These are phyloP conservation scores for Yamadazyma diddensiae DNA, from an alignment of 1,139 yeast genomes.

Conservation along the genomic window DNA sequence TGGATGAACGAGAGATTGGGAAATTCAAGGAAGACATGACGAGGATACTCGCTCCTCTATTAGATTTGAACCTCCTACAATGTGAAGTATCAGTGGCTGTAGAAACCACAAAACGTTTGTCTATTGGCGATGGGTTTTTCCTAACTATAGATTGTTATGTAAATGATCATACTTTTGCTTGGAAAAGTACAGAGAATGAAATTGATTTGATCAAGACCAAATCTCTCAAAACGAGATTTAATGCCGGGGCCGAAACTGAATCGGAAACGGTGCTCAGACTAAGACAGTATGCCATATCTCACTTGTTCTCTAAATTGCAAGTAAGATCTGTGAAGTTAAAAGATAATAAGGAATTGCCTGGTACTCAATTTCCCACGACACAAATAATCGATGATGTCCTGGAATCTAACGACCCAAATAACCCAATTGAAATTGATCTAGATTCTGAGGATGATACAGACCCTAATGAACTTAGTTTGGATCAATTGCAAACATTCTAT, in stretches of 20 bases:
- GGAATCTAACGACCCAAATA: not conserved
- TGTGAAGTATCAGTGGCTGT: slow-evolving; percentile 63
- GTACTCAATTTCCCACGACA: slow-evolving; percentile 10
- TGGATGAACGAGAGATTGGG: slow-evolving; percentile 61
- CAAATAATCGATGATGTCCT: too few species aligned
- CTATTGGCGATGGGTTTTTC: slow-evolving; percentile 71
- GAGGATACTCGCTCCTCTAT: slow-evolving; percentile 60
- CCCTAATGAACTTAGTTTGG: slow-evolving; percentile 51
- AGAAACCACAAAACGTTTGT: slow-evolving; percentile 51
- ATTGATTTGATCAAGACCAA: slow-evolving; percentile 9
- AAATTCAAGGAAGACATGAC: slow-evolving; percentile 75
- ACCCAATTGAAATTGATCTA: slow-evolving; percentile 8
- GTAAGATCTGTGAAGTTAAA: slow-evolving; percentile 17
- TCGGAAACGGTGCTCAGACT: slow-evolving; percentile 52
- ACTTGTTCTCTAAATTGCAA: slow-evolving; percentile 50
- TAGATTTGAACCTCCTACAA: slow-evolving; percentile 53
- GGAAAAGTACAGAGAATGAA: slow-evolving; percentile 13
- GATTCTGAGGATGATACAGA: slow-evolving; percentile 15
- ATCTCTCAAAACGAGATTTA: slow-evolving; percentile 14
- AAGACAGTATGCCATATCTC: slow-evolving; percentile 56
- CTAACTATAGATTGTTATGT: slow-evolving; percentile 64
- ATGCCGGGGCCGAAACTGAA: slow-evolving; percentile 46
- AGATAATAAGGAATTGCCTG: slow-evolving; percentile 7
- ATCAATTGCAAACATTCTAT: slow-evolving; percentile 76
- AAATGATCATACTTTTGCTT: slow-evolving; percentile 49